Evolutionary conservation across 164 flowering plant species (phyloP).

Genomic region (Houttuynia cordata): DNA sequence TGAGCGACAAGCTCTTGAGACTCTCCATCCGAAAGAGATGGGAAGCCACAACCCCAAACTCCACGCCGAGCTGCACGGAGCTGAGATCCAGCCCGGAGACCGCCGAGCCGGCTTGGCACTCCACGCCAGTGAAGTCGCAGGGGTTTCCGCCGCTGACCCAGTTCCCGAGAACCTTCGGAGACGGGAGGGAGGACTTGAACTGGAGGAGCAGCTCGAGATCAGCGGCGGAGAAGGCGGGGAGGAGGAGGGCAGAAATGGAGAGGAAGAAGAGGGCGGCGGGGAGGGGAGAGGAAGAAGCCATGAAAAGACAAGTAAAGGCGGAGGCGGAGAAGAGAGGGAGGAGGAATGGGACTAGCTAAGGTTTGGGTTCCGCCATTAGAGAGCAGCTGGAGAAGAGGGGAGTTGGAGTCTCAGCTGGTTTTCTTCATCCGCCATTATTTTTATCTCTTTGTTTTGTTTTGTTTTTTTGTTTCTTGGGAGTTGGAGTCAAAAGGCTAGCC

Average conservation of each 20-base stretch:
- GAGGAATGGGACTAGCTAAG: slow-evolving; percentile 5
- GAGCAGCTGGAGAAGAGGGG: slow-evolving; percentile 8
- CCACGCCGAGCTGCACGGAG: slow-evolving; percentile 14
- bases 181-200: slow-evolving; percentile 4
- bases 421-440: background rate
- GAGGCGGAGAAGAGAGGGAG: background rate
- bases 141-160: slow-evolving; percentile 4
- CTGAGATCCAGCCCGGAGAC: slow-evolving; percentile 54
- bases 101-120: slow-evolving; percentile 13
- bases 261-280: no score
- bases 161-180: background rate
- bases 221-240: background rate
- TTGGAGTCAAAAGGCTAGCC: slow-evolving; percentile 7
- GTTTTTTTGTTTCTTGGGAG: background rate
- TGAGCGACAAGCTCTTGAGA: slow-evolving; percentile 32
- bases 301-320: background rate
- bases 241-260: background rate
- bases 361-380: slow-evolving; percentile 23
- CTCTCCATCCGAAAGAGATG: slow-evolving; percentile 28
- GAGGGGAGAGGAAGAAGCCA: no score
- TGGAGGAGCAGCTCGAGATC: slow-evolving; percentile 7
- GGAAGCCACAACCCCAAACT: slow-evolving; percentile 31
- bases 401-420: background rate
- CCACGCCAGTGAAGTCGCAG: slow-evolving; percentile 3
- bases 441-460: background rate